Evolutionary conservation across 768 basidiomycete species (phyloP), one percentile per base, ranked within the genome.

Genomic region (Boletus subcaerulescens): DNA sequence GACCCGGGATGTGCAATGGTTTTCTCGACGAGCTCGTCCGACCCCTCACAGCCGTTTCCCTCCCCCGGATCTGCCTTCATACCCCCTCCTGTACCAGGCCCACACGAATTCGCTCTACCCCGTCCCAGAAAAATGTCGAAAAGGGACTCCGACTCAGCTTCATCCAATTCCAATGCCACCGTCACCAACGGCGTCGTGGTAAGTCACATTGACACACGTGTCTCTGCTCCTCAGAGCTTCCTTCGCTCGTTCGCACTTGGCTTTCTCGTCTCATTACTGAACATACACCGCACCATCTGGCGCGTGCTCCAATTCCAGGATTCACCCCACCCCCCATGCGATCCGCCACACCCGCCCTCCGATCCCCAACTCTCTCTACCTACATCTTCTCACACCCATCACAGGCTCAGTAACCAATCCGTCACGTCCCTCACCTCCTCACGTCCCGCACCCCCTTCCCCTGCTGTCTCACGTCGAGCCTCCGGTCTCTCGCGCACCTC

Each of bases 41-140:
- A 78, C 10, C 76, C 80, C 17, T 62, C 71, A 0, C 73, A 74
- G 35, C 77, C 78, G 3, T 79, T 79, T 71, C 86, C 86, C 0
- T 85, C 84, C 0, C 87, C 87, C 3, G 82, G 82, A 0, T 85
- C 83, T 6, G 76, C 83, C 0, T 89, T 89, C 60, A 63, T 87
- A 3, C 85, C 87, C 2, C 87, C 87, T 4, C 86, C 87, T 4
- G 76, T 80, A 5, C 84, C 83, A 1, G 80, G 80, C 3, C 75
- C 80, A 31, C 86, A 88, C 74, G 87, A 89, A 63, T 87, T 86
- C 63, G 85, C 85, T 13, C 62, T 80, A 38, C 77, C 55, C 0
- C 38, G 22, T 2, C 76, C 76, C 0, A 70, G 55, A 1, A 71
- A 58, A 44, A 61, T 56, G 70, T 55, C 64, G 53, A 60, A 57